Conservation (phyloP, 1,139 yeast genomes). For the Suhomyces taliae region DNA sequence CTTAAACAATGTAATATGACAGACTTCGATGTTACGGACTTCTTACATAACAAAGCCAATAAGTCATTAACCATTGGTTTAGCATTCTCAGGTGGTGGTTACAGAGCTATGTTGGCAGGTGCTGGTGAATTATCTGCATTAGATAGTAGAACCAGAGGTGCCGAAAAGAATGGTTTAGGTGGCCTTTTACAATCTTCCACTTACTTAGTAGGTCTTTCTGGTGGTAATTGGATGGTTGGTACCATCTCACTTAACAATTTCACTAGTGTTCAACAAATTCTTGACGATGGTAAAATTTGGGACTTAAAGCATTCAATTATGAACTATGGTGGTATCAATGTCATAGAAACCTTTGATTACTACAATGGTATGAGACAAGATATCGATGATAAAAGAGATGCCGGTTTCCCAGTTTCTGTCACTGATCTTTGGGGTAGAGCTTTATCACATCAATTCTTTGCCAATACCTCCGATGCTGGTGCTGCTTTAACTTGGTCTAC, state of each 20-base stretch:
- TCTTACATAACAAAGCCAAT: conserved; percentile 20
- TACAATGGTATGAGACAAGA: conserved; percentile 56
- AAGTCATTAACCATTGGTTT: conserved; percentile 22
- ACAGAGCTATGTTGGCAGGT: conserved; percentile 28
- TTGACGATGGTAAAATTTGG: conserved; percentile 59
- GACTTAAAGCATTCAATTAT: conserved; percentile 63
- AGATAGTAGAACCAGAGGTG: conserved; percentile 34
- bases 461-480: conserved; percentile 55
- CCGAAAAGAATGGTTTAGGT: conserved; percentile 65
- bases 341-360: conserved; percentile 55
- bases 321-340: conserved; percentile 69
- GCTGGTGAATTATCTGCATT: conserved; percentile 29
- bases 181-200: conserved; percentile 75
- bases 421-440: conserved; percentile 97
- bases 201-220: conserved; percentile 77
- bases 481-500: conserved; percentile 68
- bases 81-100: conserved; percentile 30
- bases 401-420: conserved; percentile 74
- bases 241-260: conserved; percentile 79
- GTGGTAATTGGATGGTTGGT: conserved; percentile 86
- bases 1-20: conserved; percentile 20
- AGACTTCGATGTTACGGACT: conserved; percentile 22
- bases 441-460: conserved; percentile 72
- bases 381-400: conserved; percentile 60
- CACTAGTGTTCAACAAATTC: conserved; percentile 66